Evolutionary conservation across 345 rosid genomes (phyloP).

Genomic region (Dipteronia sinensis): DNA sequence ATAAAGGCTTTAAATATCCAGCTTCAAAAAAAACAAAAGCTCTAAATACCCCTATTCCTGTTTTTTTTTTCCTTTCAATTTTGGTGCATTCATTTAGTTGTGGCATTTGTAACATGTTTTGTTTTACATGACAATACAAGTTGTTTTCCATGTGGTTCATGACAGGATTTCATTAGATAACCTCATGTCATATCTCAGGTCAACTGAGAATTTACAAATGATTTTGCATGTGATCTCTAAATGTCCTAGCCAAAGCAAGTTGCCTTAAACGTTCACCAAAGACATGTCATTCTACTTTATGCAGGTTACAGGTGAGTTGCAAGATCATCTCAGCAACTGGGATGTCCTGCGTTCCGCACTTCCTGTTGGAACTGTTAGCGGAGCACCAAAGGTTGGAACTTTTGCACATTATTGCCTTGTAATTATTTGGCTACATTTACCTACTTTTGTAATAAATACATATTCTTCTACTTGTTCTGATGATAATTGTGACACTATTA

Average conservation of each 20-base stretch:
- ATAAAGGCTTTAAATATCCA: not conserved
- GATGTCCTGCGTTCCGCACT: slow-evolving; percentile 76
- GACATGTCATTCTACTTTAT: not conserved
- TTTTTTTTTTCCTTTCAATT: not conserved
- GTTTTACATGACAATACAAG: not conserved
- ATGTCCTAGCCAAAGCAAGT: not conserved
- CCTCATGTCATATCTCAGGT: not conserved
- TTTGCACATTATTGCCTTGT: not conserved
- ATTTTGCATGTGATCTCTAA: not conserved
- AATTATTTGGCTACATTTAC: not conserved
- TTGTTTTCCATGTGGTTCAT: not conserved
- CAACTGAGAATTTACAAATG: not conserved
- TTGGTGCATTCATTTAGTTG: not conserved
- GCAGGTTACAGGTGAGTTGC: slow-evolving; percentile 85
- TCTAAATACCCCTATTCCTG: not conserved
- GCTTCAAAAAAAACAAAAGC: too few species aligned
- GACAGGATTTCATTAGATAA: not conserved
- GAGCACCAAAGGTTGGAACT: slow-evolving; percentile 81
- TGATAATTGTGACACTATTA: slow-evolving; percentile 15
- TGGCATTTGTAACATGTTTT: not conserved
- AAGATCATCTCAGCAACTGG: slow-evolving; percentile 74
- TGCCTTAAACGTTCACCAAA: not conserved
- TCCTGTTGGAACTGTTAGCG: slow-evolving; percentile 91
- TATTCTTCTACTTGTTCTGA: not conserved
- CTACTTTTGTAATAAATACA: not conserved